A percentile compares a stretch with the other conserved stretches of the same genome.
phyloP scores from a whole-genome alignment of 2,329 filamentous ascomycete genomes.

The Trichoderma sp. region DNA sequence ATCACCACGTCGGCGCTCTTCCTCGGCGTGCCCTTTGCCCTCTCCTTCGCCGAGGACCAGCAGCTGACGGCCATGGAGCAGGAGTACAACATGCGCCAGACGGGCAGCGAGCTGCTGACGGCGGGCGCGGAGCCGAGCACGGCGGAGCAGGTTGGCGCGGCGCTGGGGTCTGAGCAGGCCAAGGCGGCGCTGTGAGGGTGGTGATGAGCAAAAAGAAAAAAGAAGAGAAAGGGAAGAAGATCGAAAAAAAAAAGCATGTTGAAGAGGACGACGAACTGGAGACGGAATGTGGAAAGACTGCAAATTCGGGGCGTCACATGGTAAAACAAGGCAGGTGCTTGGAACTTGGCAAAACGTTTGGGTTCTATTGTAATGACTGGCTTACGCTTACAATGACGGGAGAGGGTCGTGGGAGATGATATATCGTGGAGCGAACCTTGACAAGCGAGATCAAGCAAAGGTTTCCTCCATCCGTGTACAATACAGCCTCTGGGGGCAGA shows the following conservation, averaged over 20 bases:
- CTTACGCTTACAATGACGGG: constrained; percentile 17
- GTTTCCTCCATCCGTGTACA: constrained; percentile 22
- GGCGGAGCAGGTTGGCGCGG: constrained; percentile 53
- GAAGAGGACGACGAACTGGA: background rate
- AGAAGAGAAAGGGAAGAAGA: background rate
- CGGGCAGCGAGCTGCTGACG: constrained; percentile 72
- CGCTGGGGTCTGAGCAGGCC: constrained; percentile 47
- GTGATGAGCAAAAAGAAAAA: background rate
- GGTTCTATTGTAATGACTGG: constrained; percentile 25
- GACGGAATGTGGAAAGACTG: background rate
- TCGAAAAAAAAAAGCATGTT: background rate
- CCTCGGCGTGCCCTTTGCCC: constrained; percentile 87
- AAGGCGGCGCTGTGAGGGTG: constrained; percentile 54
- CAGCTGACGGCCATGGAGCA: constrained; percentile 97
- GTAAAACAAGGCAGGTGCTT: constrained; percentile 8
- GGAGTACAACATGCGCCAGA: constrained; percentile 94
- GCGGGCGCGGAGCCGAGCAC: constrained; percentile 50
- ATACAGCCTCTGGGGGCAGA: constrained; percentile 1
- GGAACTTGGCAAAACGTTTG: constrained; percentile 15
- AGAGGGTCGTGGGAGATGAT: background rate
- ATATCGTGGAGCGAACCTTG: constrained; percentile 3
- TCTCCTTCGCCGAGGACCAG: constrained; percentile 94
- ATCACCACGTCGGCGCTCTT: constrained; percentile 86
- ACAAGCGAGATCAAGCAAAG: constrained; percentile 26
- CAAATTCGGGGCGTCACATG: background rate